Conservation (phyloP, 805 yeast species). For the Starmera pachycereana region DNA sequence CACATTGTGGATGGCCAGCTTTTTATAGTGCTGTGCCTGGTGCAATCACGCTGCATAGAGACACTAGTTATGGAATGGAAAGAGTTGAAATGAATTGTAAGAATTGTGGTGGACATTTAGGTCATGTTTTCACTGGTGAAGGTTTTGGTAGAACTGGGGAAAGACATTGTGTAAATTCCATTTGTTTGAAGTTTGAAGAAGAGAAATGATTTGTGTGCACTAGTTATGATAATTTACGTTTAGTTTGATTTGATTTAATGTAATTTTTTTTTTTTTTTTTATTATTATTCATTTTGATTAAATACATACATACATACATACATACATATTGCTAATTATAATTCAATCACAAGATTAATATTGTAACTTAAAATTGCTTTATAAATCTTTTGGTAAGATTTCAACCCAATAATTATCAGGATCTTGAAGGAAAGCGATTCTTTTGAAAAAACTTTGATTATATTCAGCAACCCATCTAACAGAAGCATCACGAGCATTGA, state of each 20-base stretch:
- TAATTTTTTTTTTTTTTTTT: no score
- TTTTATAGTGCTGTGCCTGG: slow-evolving; percentile 87
- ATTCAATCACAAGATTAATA: no score
- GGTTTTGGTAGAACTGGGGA: slow-evolving; percentile 74
- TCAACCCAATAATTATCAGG: slow-evolving; percentile 90
- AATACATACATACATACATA: no score
- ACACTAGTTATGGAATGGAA: slow-evolving; percentile 61
- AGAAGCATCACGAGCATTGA: slow-evolving; percentile 35
- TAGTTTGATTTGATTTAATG: neutral
- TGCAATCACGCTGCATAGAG: slow-evolving; percentile 52
- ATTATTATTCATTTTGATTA: no score
- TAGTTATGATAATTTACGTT: neutral
- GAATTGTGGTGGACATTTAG: slow-evolving; percentile 88
- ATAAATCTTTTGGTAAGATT: slow-evolving; percentile 36
- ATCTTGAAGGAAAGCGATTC: slow-evolving; percentile 67
- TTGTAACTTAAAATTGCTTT: neutral
- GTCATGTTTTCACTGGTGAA: slow-evolving; percentile 92
- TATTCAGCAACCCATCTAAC: slow-evolving; percentile 53
- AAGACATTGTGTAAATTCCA: slow-evolving; percentile 91
- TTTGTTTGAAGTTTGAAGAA: slow-evolving; percentile 55
- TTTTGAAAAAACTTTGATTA: slow-evolving; percentile 44
- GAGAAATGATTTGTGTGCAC: slow-evolving; percentile 2
- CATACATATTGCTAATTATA: no score
- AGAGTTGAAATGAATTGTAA: slow-evolving; percentile 86
- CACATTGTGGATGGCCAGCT: slow-evolving; percentile 98